Conservation (phyloP, 257 asterid species). For the Anisodus tanguticus region DNA sequence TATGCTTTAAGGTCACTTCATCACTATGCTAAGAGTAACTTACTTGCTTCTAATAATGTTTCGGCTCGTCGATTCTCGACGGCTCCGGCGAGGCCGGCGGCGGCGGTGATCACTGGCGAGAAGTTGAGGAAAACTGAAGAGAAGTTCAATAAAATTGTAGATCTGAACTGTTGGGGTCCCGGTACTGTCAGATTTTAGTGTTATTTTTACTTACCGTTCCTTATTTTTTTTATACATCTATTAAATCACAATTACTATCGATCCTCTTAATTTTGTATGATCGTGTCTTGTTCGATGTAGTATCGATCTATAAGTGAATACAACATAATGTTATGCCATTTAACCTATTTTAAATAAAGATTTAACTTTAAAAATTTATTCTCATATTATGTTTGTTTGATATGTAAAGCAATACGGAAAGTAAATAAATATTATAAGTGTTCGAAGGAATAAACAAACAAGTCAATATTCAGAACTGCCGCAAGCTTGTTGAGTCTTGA, state of each 20-base stretch:
- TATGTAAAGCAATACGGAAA: too few relatives aligned
- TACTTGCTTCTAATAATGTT: neutral
- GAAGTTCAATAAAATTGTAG: conserved; percentile 28
- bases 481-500: too few relatives aligned
- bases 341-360: neutral
- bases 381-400: neutral
- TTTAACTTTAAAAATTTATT: neutral
- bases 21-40: conserved; percentile 33
- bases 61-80: conserved; percentile 1
- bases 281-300: neutral
- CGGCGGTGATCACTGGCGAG: neutral
- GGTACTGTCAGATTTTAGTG: conserved; percentile 28
- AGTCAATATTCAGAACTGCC: too few relatives aligned
- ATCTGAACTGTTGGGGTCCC: conserved; percentile 39
- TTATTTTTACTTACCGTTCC: neutral
- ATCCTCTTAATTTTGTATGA: neutral
- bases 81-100: neutral
- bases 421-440: too few relatives aligned
- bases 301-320: neutral
- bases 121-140: conserved; percentile 32
- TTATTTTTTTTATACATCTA: too few relatives aligned
- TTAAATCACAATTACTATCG: too few relatives aligned
- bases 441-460: too few relatives aligned
- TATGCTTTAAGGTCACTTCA: conserved; percentile 31
- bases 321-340: neutral